phyloP scores from a whole-genome alignment of 306 rosid genomes.

The Erythrophleum fordii region DNA sequence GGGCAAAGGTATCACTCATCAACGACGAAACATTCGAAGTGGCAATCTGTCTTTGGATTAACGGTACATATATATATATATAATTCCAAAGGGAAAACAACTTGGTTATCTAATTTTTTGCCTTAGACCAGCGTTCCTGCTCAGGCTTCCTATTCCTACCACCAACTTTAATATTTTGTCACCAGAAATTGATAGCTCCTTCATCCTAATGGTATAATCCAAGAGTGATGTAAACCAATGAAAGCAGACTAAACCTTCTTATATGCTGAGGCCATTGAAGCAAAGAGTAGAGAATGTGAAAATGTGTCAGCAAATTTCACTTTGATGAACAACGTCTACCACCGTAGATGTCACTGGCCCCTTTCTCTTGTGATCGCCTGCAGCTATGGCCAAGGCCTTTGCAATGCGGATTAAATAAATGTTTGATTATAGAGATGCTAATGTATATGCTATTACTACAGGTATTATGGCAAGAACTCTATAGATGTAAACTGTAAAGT shows the following conservation, averaged over 20 bases:
- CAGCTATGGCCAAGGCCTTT: slow-evolving; percentile 47
- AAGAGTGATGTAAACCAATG: slow-evolving; percentile 45
- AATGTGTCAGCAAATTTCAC: slow-evolving; percentile 25
- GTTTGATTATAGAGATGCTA: slow-evolving; percentile 52
- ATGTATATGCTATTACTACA: slow-evolving; percentile 32
- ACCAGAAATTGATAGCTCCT: slow-evolving; percentile 44
- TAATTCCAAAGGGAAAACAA: slow-evolving; percentile 43
- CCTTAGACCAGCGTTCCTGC: slow-evolving; percentile 46
- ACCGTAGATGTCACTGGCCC: slow-evolving; percentile 17
- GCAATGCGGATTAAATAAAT: slow-evolving; percentile 51
- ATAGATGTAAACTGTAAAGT: slow-evolving; percentile 35
- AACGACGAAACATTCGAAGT: slow-evolving; percentile 77
- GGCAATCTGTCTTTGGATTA: slow-evolving; percentile 71
- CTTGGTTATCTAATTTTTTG: slow-evolving; percentile 51
- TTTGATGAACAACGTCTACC: slow-evolving; percentile 35
- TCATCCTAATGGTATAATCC: slow-evolving; percentile 50
- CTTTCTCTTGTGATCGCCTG: slow-evolving; percentile 37
- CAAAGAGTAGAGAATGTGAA: slow-evolving; percentile 42
- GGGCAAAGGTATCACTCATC: slow-evolving; percentile 70
- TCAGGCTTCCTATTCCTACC: slow-evolving; percentile 12
- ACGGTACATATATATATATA: slow-evolving; percentile 25
- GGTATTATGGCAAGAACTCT: slow-evolving; percentile 21
- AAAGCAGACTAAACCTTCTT: slow-evolving; percentile 46
- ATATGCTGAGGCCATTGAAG: slow-evolving; percentile 49
- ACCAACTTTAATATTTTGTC: slow-evolving; percentile 33